Evolutionary conservation across 2,329 filamentous ascomycete species (phyloP), one percentile per base, ranked within the genome.

Genomic region (Xylariaceae sp.): DNA sequence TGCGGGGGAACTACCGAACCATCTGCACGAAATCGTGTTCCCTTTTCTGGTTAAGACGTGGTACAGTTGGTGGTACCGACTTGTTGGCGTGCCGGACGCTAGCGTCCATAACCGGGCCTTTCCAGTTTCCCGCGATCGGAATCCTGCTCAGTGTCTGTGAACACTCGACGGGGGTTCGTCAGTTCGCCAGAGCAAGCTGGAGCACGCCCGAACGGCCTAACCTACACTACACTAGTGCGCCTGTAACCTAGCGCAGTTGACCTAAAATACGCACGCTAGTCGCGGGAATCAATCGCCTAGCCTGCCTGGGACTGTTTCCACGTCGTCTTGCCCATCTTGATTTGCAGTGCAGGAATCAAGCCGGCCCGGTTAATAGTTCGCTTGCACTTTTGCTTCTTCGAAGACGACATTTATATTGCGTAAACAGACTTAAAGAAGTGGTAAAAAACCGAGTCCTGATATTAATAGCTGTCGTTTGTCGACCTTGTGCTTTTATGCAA

Each of bases 1-100:
- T 66, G 67, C 64, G 66, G 65, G 23, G 68, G 64, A 62, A 50
- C 56, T 66, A 65, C 63, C 62, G 60, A 64, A 51, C 62, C 34
- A 58, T 60, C 62, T 66, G 64, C 62, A 66, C 61, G 58, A 60
- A 63, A 66, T 66, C 58, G 45, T 53, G 44, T 58, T 63, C 51
- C 62, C 58, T 48, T 18, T 63, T 66, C 53, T 62, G 63, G 62
- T 63, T 63, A 61, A 67, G 65, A 55, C 57, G 61, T 62, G 58
- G 59, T 45, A 52, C 53, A 54, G 34, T 18, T 23, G 47, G 34
- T 11, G 23, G 51, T 52, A 45, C 39, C 35, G 18, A 51, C 48
- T 34, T 49, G 8, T n/a, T 37, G 50, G 23, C 15, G 18, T 30
- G 48, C 50, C 35, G 37, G 11, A 45, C 42, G 42, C 13, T 45